Conservation (phyloP, 1,284 basidiomycete genomes). For the Xerocomus cyaneibrunnescens region DNA sequence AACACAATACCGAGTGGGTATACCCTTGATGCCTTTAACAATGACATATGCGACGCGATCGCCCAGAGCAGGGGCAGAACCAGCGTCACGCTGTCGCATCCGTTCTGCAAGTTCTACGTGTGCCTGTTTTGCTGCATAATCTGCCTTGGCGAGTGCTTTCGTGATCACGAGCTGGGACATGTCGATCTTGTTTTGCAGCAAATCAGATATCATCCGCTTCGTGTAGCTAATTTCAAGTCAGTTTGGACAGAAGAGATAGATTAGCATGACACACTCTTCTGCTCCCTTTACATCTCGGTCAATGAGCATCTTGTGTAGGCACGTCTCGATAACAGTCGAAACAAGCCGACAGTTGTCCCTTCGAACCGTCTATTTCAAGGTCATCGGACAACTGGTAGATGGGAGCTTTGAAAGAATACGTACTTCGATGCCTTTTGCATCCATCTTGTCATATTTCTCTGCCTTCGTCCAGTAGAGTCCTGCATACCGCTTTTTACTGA, state of each 20-base stretch:
- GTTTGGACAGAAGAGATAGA: slow-evolving; percentile 4
- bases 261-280: slow-evolving; percentile 63
- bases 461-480: slow-evolving; percentile 93
- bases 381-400: background rate
- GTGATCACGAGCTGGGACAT: slow-evolving; percentile 99
- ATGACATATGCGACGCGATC: slow-evolving; percentile 98
- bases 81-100: slow-evolving; percentile 94
- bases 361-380: slow-evolving; percentile 77
- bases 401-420: slow-evolving; percentile 20
- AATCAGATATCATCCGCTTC: slow-evolving; percentile 89
- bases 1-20: slow-evolving; percentile 1
- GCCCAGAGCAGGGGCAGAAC: slow-evolving; percentile 89
- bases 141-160: slow-evolving; percentile 89
- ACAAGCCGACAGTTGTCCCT: slow-evolving; percentile 95
- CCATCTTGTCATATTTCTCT: slow-evolving; percentile 98
- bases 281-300: slow-evolving; percentile 91
- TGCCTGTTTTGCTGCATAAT: slow-evolving; percentile 90
- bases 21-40: slow-evolving; percentile 91
- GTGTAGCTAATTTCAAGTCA: slow-evolving; percentile 64
- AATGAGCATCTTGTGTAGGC: slow-evolving; percentile 94
- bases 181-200: slow-evolving; percentile 93
- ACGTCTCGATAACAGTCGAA: slow-evolving; percentile 95
- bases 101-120: slow-evolving; percentile 93
- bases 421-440: slow-evolving; percentile 97
- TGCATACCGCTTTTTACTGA: slow-evolving; percentile 97